Conservation (phyloP, 192 early-diverging fungal genomes). For the Coemansia sp. region DNA sequence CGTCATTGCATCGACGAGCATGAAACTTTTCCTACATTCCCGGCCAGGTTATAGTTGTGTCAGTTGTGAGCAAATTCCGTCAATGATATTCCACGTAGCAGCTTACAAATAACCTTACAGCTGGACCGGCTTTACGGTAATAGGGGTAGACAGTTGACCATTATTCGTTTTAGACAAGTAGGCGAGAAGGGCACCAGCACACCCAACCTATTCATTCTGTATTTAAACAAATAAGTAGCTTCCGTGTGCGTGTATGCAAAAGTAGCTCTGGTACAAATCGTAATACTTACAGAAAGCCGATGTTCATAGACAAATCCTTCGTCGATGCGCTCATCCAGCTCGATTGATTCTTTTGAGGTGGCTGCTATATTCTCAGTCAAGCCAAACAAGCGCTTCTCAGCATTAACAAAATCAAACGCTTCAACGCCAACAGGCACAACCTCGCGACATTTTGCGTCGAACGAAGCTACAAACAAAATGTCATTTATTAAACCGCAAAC, state of each 20-base stretch:
- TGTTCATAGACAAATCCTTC: not conserved
- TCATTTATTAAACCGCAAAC: not conserved
- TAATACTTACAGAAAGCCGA: not conserved
- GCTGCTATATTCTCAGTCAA: not conserved
- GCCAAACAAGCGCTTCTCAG: not conserved
- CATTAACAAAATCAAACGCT: not conserved
- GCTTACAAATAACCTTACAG: conserved; percentile 16
- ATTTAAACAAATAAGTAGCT: not conserved
- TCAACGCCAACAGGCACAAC: not conserved
- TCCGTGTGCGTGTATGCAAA: conserved; percentile 9
- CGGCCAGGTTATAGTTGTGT: not conserved
- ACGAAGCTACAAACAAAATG: not conserved
- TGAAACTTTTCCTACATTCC: conserved; percentile 26
- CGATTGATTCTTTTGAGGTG: not conserved
- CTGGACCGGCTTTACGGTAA: not conserved
- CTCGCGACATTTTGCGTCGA: not conserved
- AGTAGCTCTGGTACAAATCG: not conserved
- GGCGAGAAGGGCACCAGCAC: conserved; percentile 37
- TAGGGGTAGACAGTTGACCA: not conserved
- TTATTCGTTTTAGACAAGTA: conserved; percentile 17
- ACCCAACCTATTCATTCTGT: conserved; percentile 28
- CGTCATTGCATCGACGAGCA: conserved; percentile 26
- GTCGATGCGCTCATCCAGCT: conserved; percentile 5
- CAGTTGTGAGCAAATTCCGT: not conserved
- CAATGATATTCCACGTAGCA: no score